Percentiles rank a stretch among this genome's conserved stretches.
Conservation (phyloP, 2,329 filamentous ascomycete genomes). For the Exophiala dermatitidis region DNA sequence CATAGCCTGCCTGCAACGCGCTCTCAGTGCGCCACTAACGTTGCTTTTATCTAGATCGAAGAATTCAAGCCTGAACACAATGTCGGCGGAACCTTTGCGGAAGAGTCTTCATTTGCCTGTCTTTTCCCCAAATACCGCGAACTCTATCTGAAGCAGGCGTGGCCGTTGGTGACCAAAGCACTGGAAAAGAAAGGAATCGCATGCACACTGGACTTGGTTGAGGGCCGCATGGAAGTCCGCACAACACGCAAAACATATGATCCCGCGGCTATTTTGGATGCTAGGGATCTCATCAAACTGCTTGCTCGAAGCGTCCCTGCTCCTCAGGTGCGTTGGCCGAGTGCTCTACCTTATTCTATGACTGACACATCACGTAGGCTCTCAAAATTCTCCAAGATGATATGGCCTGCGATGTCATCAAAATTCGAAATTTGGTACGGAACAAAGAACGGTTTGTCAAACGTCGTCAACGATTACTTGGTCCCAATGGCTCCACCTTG, state of each 20-base stretch:
- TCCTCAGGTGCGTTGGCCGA: slow-evolving; percentile 38
- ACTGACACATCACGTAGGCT: slow-evolving; percentile 40
- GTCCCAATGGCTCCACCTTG: slow-evolving; percentile 82
- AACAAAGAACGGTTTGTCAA: slow-evolving; percentile 97
- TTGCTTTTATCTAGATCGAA: slow-evolving; percentile 52
- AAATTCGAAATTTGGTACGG: slow-evolving; percentile 79
- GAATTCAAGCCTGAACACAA: slow-evolving; percentile 83
- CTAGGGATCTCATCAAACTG: slow-evolving; percentile 87
- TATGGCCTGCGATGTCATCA: slow-evolving; percentile 89
- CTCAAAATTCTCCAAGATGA: slow-evolving; percentile 91
- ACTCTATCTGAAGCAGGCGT: slow-evolving; percentile 83
- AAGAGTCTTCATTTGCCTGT: slow-evolving; percentile 79
- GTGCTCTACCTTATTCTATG: not conserved
- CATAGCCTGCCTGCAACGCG: not conserved
- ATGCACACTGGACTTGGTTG: slow-evolving; percentile 86
- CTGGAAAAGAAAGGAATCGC: slow-evolving; percentile 84
- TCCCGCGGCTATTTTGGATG: slow-evolving; percentile 86
- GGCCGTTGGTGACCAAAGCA: slow-evolving; percentile 81
- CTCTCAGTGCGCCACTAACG: not conserved
- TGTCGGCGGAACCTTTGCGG: slow-evolving; percentile 72
- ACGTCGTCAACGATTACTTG: slow-evolving; percentile 82
- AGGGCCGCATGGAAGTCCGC: slow-evolving; percentile 94
- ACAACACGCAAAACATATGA: slow-evolving; percentile 89
- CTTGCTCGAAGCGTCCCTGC: slow-evolving; percentile 86
- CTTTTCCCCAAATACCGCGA: slow-evolving; percentile 96